These are phyloP conservation scores for Fusarium beomiforme DNA, from an alignment of 2,329 filamentous ascomycete species.

Conservation along the genomic window DNA sequence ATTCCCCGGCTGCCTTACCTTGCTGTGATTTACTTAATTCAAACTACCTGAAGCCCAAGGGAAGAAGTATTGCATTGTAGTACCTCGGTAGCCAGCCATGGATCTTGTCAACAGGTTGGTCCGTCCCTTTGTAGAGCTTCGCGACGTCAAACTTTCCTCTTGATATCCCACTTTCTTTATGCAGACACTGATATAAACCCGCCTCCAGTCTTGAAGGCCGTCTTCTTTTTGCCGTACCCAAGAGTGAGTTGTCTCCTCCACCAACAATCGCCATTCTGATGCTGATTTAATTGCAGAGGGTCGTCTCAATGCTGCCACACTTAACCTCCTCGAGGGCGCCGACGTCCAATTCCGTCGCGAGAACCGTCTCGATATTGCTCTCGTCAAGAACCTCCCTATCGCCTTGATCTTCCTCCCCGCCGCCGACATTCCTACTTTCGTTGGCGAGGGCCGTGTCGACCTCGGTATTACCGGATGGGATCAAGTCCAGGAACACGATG, in stretches of 20 bases:
- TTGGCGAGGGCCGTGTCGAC: constrained; percentile 92
- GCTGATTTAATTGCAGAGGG: constrained; percentile 71
- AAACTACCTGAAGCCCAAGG: background rate
- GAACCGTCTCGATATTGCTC: constrained; percentile 93
- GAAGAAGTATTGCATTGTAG: constrained; percentile 6
- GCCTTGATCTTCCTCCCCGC: constrained; percentile 97
- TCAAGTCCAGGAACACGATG: constrained; percentile 91
- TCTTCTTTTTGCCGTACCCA: constrained; percentile 95
- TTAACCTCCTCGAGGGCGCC: constrained; percentile 91
- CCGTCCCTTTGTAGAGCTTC: background rate
- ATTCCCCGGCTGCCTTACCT: constrained; percentile 29
- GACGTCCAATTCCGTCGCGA: constrained; percentile 98
- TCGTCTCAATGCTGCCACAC: constrained; percentile 84
- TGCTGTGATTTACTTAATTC: constrained; percentile 18
- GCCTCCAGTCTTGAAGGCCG: constrained; percentile 82
- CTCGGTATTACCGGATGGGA: constrained; percentile 95
- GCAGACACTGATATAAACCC: constrained; percentile 28
- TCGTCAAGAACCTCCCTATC: constrained; percentile 96
- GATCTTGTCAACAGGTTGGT: constrained; percentile 66
- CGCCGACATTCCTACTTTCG: constrained; percentile 96
- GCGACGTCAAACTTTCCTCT: background rate
- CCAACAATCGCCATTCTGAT: constrained; percentile 3
- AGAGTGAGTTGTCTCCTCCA: constrained; percentile 73
- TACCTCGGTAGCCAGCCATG: constrained; percentile 48
- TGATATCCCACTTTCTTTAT: background rate